A percentile compares a stretch with the other conserved stretches of the same genome.
Evolutionary conservation across 768 basidiomycete species (phyloP).

Genomic region (Pleurotus citrinopileatus): DNA sequence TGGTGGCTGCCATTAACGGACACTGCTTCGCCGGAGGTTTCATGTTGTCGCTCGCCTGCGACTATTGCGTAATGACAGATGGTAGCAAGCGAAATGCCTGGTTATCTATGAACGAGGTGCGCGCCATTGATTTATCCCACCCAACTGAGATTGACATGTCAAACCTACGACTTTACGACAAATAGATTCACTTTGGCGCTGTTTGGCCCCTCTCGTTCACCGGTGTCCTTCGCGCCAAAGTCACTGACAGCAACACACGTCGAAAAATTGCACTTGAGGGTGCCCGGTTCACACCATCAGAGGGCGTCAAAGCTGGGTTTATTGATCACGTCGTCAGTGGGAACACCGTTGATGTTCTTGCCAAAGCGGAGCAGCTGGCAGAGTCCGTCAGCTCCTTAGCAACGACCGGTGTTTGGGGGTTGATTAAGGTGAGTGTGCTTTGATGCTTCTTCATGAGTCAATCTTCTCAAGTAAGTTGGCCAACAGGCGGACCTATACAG

Average conservation of each 20-base stretch:
- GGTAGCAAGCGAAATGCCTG: slow-evolving; percentile 76
- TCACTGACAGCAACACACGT: slow-evolving; percentile 52
- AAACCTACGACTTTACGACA: too few relatives aligned
- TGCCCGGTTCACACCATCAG: slow-evolving; percentile 70
- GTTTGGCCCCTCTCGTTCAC: slow-evolving; percentile 73
- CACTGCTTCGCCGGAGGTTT: slow-evolving; percentile 87
- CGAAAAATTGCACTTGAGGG: slow-evolving; percentile 81
- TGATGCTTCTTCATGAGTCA: not conserved
- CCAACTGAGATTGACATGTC: too few relatives aligned
- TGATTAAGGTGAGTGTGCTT: slow-evolving; percentile 54
- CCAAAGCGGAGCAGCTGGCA: slow-evolving; percentile 64
- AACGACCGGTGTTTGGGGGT: slow-evolving; percentile 62
- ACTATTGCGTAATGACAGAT: slow-evolving; percentile 88
- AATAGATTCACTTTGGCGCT: slow-evolving; percentile 83
- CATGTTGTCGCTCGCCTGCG: slow-evolving; percentile 77
- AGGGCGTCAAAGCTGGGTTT: slow-evolving; percentile 63
- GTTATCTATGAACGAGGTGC: slow-evolving; percentile 92
- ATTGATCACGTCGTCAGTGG: slow-evolving; percentile 69
- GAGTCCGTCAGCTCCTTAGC: slow-evolving; percentile 49
- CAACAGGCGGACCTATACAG: slow-evolving; percentile 53
- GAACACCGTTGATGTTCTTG: slow-evolving; percentile 56
- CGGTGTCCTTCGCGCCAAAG: slow-evolving; percentile 60
- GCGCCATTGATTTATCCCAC: slow-evolving; percentile 1
- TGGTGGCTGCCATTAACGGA: slow-evolving; percentile 77
- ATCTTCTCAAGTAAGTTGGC: not conserved